Conservation (phyloP, 2,329 filamentous ascomycete genomes). For the Monilinia laxa region DNA sequence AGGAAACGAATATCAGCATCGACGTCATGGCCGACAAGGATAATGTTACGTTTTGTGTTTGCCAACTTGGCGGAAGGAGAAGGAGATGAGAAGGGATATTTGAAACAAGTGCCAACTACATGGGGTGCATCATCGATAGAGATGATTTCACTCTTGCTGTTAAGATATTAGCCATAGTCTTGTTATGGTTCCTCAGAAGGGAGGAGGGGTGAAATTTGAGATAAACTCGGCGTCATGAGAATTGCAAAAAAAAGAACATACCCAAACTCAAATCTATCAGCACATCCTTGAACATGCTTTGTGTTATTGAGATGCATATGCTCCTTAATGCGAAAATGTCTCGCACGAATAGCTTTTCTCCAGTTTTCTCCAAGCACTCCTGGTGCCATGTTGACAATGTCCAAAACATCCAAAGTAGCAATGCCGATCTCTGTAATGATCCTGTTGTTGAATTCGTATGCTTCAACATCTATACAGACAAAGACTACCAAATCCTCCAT, state of each 20-base stretch:
- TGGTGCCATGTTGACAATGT: slow-evolving; percentile 55
- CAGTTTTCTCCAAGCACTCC: slow-evolving; percentile 64
- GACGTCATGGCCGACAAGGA: slow-evolving; percentile 79
- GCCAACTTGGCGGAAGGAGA: slow-evolving; percentile 1
- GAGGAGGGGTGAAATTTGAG: not conserved
- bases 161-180: not conserved
- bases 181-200: not conserved
- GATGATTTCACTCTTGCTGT: slow-evolving; percentile 55
- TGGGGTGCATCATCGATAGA: slow-evolving; percentile 46
- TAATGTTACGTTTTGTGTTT: slow-evolving; percentile 52
- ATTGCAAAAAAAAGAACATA: slow-evolving; percentile 42
- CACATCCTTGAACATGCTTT: slow-evolving; percentile 68
- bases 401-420: slow-evolving; percentile 70
- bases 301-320: slow-evolving; percentile 64
- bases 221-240: not conserved
- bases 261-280: slow-evolving; percentile 74
- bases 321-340: slow-evolving; percentile 77
- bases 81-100: slow-evolving; percentile 51
- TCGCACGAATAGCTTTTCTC: slow-evolving; percentile 63
- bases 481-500: slow-evolving; percentile 64
- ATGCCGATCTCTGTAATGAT: slow-evolving; percentile 84
- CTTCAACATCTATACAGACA: slow-evolving; percentile 79
- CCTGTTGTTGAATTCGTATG: slow-evolving; percentile 65
- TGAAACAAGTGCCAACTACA: slow-evolving; percentile 55
- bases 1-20: slow-evolving; percentile 68